Percentiles rank a stretch among this genome's conserved stretches.
Conservation (phyloP, 1,139 yeast genomes). For the Yamadazyma membranifaciens region DNA sequence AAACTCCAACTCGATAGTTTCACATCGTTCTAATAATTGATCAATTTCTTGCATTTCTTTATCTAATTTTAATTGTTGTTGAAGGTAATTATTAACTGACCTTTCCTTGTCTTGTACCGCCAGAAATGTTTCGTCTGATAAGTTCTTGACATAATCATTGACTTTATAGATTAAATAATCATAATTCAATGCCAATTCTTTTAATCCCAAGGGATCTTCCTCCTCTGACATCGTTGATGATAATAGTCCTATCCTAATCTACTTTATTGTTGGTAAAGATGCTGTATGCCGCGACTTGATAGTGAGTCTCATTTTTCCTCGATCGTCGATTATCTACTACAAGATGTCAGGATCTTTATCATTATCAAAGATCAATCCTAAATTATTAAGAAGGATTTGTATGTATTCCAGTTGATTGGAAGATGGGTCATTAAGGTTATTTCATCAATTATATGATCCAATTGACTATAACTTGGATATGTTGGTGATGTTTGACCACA, state of each 20-base stretch:
- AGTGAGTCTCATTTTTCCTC: neutral
- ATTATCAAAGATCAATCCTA: conserved; percentile 53
- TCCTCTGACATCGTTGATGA: neutral
- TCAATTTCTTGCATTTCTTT: conserved; percentile 45
- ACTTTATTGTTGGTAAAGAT: no score
- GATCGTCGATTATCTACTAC: conserved; percentile 3
- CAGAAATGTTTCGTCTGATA: conserved; percentile 35
- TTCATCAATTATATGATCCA: neutral
- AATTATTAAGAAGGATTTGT: conserved; percentile 64
- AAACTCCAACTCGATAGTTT: conserved; percentile 59
- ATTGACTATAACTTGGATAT: neutral
- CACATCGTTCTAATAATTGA: conserved; percentile 46
- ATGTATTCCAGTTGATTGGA: no score
- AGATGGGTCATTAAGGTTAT: no score
- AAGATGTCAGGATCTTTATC: conserved; percentile 32
- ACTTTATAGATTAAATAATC: conserved; percentile 65
- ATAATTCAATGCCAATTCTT: conserved; percentile 55
- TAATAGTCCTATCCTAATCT: no score
- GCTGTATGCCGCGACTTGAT: no score
- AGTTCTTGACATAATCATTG: conserved; percentile 46
- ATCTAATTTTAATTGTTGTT: conserved; percentile 37
- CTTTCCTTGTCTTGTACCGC: conserved; percentile 29
- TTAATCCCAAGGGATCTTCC: conserved; percentile 60
- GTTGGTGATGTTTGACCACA: neutral
- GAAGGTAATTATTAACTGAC: conserved; percentile 33